Conservation (phyloP, 257 asterid genomes). For the Solanum pinnatisectum region DNA sequence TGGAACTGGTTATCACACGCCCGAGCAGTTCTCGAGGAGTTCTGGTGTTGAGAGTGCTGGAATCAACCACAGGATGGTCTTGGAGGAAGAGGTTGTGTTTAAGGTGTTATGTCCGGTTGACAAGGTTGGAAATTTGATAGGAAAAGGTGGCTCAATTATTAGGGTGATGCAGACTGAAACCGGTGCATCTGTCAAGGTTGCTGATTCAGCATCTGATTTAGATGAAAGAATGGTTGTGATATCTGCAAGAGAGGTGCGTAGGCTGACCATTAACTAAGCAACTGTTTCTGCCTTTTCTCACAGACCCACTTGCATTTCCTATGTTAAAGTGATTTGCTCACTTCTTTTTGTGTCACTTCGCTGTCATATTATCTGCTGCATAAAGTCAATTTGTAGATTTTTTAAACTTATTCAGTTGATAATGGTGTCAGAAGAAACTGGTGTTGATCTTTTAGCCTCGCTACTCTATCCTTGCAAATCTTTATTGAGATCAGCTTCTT, state of each 20-base stretch:
- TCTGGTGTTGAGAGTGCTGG: slow-evolving; percentile 8
- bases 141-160: slow-evolving; percentile 16
- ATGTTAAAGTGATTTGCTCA: not conserved
- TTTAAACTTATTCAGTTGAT: not conserved
- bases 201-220: slow-evolving; percentile 4
- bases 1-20: slow-evolving; percentile 8
- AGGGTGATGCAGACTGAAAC: slow-evolving; percentile 8
- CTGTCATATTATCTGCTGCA: not conserved
- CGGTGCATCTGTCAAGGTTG: slow-evolving; percentile 17
- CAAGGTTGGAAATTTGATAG: slow-evolving; percentile 14
- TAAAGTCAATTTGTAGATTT: not conserved
- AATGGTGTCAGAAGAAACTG: not conserved
- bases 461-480: not conserved
- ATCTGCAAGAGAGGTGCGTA: slow-evolving; percentile 12
- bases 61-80: slow-evolving; percentile 5
- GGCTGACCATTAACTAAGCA: not conserved
- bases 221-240: slow-evolving; percentile 13
- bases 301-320: not conserved
- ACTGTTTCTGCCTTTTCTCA: not conserved
- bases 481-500: not conserved
- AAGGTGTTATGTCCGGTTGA: slow-evolving; percentile 16
- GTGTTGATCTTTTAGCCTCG: not conserved
- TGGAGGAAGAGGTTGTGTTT: slow-evolving; percentile 11
- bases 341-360: not conserved
- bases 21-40: slow-evolving; percentile 2